A percentile compares a stretch with the other conserved stretches of the same genome.
Evolutionary conservation across 495 filamentous ascomycete species (phyloP).

Genomic region (Hypomontagnella monticulosa): DNA sequence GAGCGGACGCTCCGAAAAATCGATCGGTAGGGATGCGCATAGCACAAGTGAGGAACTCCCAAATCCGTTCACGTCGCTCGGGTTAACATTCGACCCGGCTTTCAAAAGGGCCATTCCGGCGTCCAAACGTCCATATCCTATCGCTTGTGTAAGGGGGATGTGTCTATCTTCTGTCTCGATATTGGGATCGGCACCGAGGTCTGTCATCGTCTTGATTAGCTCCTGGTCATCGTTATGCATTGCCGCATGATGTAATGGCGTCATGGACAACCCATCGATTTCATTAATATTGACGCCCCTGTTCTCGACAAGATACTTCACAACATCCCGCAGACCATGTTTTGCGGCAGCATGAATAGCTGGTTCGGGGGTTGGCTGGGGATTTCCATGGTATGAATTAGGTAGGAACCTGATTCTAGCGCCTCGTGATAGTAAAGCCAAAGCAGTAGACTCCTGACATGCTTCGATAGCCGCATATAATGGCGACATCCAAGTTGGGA

Average conservation of each 20-base stretch:
- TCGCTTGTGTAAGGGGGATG: slow-evolving; percentile 11
- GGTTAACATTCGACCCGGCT: slow-evolving; percentile 8
- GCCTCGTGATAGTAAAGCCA: slow-evolving; percentile 17
- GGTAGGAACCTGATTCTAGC: slow-evolving; percentile 8
- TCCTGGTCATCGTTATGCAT: neutral
- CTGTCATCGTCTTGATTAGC: slow-evolving; percentile 4
- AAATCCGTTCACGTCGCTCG: neutral
- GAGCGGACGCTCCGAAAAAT: too few species aligned
- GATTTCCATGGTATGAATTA: too few species aligned
- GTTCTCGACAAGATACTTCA: slow-evolving; percentile 15
- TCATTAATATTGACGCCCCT: slow-evolving; percentile 14
- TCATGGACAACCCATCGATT: neutral
- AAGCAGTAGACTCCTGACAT: neutral
- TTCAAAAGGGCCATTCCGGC: slow-evolving; percentile 12
- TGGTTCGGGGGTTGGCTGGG: neutral
- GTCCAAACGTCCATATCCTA: neutral
- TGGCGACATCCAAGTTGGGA: neutral
- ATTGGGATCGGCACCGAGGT: slow-evolving; percentile 24
- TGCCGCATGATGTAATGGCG: slow-evolving; percentile 18
- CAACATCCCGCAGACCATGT: neutral
- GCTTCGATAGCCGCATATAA: slow-evolving; percentile 5
- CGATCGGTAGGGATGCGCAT: neutral
- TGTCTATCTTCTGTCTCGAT: neutral
- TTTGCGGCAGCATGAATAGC: slow-evolving; percentile 18
- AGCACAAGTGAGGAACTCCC: slow-evolving; percentile 1